phyloP scores from a whole-genome alignment of 2,329 filamentous ascomycete species.

The Sporothrix variecibatus region DNA sequence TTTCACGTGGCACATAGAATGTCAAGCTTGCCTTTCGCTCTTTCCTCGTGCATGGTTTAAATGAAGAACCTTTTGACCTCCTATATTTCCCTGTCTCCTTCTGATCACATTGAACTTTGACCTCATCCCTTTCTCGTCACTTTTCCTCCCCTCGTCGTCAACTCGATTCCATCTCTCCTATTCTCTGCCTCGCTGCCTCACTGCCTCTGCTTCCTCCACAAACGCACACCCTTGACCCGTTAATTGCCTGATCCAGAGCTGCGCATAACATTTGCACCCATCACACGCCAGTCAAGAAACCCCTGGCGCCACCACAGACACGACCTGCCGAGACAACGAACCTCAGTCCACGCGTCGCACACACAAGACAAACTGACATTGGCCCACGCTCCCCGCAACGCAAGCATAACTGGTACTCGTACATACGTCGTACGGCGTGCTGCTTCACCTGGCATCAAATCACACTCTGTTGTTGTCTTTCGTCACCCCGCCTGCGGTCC shows the following conservation, averaged over 20 bases:
- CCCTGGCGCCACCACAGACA: background rate
- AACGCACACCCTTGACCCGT: background rate
- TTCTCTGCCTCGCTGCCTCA: background rate
- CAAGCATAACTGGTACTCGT: background rate
- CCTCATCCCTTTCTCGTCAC: background rate
- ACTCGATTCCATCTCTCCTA: background rate
- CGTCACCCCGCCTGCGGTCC: background rate
- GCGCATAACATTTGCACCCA: slow-evolving; percentile 18
- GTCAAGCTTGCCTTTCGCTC: background rate
- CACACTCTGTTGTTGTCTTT: background rate
- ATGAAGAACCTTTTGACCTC: slow-evolving; percentile 7
- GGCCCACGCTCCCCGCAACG: slow-evolving; percentile 15
- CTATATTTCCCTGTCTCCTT: background rate
- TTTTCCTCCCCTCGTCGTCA: background rate
- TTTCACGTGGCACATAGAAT: slow-evolving; percentile 20
- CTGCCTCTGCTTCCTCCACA: background rate
- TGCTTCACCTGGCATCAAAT: background rate
- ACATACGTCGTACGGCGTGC: too few relatives aligned
- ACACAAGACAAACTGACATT: background rate
- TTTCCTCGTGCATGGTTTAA: slow-evolving; percentile 15
- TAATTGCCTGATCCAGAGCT: slow-evolving; percentile 14
- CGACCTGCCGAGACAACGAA: slow-evolving; percentile 6
- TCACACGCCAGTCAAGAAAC: background rate
- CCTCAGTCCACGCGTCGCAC: slow-evolving; percentile 1
- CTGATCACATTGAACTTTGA: background rate